Percentiles rank a stretch among this genome's conserved stretches.
Evolutionary conservation across 768 basidiomycete species (phyloP).

Genomic region (Mycena sanguinolenta): DNA sequence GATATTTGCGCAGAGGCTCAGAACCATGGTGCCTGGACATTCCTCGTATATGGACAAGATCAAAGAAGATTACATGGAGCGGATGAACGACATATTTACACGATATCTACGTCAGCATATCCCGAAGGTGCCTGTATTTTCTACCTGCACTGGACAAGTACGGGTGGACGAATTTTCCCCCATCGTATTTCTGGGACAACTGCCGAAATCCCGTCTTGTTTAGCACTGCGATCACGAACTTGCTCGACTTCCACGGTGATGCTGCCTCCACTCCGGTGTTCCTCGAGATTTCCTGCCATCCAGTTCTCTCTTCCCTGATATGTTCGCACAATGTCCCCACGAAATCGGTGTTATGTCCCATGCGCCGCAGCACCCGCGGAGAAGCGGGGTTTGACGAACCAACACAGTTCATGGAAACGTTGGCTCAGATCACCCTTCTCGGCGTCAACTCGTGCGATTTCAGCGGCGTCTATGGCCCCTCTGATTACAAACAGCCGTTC

Average conservation of each 20-base stretch:
- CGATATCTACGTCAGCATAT: conserved; percentile 17
- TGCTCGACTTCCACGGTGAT: no score
- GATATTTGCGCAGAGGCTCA: no score
- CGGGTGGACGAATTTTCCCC: conserved; percentile 11
- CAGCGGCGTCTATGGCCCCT: conserved; percentile 21
- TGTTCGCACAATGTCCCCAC: neutral
- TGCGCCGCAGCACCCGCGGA: conserved; percentile 1
- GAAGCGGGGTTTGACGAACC: no score
- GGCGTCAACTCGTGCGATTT: conserved; percentile 22
- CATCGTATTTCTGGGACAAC: no score
- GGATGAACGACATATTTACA: conserved; percentile 12
- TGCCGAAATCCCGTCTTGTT: no score
- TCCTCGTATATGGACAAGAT: no score
- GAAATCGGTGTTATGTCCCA: conserved; percentile 10
- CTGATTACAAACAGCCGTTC: conserved; percentile 2
- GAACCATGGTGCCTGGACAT: no score
- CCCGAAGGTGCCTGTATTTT: conserved; percentile 17
- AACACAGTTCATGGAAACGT: neutral
- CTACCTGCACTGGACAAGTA: conserved; percentile 3
- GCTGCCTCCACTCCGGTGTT: conserved; percentile 11
- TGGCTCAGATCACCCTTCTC: conserved; percentile 17
- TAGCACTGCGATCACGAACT: no score
- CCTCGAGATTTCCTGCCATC: conserved; percentile 21
- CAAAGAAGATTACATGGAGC: no score
- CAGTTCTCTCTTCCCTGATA: conserved; percentile 12